Evolutionary conservation across 305 asterid genomes (phyloP).

Genomic region (Andrographis paniculata): DNA sequence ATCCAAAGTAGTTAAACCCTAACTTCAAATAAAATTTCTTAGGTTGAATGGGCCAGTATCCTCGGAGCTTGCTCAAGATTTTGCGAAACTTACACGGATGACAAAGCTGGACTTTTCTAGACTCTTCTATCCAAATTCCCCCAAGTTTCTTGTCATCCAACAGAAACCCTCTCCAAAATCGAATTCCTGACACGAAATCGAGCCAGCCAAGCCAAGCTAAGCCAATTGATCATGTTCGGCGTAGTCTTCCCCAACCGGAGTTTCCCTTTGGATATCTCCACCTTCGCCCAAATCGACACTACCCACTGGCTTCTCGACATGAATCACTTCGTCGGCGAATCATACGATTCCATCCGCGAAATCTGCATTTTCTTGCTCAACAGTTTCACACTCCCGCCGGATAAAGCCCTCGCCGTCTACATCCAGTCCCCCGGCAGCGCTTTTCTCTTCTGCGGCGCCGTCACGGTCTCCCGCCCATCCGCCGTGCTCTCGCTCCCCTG

Average conservation of each 20-base stretch:
- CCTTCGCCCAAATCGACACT: conserved; percentile 86
- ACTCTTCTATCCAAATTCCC: neutral
- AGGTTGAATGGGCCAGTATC: no score
- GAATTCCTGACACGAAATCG: neutral
- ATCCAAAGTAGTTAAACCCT: no score
- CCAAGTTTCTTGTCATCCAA: neutral
- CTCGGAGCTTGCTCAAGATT: no score
- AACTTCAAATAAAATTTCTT: no score
- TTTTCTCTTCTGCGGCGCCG: conserved; percentile 82
- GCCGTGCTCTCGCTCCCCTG: conserved; percentile 79
- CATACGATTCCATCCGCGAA: conserved; percentile 67
- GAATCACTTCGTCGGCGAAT: conserved; percentile 88
- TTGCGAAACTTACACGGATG: neutral
- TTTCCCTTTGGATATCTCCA: conserved; percentile 85
- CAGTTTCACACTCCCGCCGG: conserved; percentile 69
- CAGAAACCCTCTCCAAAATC: no score
- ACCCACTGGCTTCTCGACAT: conserved; percentile 91
- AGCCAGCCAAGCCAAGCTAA: neutral
- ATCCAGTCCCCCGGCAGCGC: conserved; percentile 88
- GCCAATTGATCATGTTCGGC: conserved; percentile 53
- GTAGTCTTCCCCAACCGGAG: conserved; percentile 87
- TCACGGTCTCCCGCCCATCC: conserved; percentile 73
- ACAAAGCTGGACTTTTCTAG: neutral
- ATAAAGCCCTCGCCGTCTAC: conserved; percentile 81
- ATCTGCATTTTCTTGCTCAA: conserved; percentile 82